phyloP scores from a whole-genome alignment of 169 alveolate species.

The Cryptosporidium meleagridis region DNA sequence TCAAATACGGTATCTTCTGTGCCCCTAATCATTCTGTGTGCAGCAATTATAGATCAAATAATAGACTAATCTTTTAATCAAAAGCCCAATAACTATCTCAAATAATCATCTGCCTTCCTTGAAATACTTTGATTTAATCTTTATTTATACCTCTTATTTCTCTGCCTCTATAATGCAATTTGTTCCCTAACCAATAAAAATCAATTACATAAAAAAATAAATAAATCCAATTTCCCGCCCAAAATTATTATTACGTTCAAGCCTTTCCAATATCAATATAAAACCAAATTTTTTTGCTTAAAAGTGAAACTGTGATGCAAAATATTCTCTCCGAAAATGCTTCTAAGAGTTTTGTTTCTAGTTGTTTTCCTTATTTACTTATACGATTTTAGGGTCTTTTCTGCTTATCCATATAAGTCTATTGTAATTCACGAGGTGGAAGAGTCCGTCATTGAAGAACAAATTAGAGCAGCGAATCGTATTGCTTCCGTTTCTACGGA shows the following conservation, averaged over 20 bases:
- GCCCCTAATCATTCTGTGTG: slow-evolving; percentile 58
- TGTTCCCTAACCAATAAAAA: not conserved
- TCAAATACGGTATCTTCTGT: slow-evolving; percentile 69
- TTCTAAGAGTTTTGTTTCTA: not conserved
- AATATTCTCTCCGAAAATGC: not conserved
- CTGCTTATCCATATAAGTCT: not conserved
- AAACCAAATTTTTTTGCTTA: not conserved
- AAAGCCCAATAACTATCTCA: not conserved
- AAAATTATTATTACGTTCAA: not conserved
- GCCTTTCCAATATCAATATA: not conserved
- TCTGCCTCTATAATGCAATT: not conserved
- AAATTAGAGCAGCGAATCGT: not conserved
- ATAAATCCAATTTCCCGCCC: slow-evolving; percentile 14
- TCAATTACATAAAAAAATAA: not conserved
- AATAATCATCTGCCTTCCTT: not conserved
- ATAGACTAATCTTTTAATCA: not conserved
- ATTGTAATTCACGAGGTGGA: not conserved
- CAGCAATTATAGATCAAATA: slow-evolving; percentile 1
- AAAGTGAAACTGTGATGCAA: not conserved
- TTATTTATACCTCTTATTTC: not conserved
- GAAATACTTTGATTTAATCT: not conserved
- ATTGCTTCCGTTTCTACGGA: not conserved
- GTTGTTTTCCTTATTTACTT: not conserved
- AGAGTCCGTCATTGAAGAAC: not conserved
- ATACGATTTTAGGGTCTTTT: not conserved